These are phyloP conservation scores for Suillus plorans DNA, from an alignment of 768 basidiomycete species.

Conservation along the genomic window DNA sequence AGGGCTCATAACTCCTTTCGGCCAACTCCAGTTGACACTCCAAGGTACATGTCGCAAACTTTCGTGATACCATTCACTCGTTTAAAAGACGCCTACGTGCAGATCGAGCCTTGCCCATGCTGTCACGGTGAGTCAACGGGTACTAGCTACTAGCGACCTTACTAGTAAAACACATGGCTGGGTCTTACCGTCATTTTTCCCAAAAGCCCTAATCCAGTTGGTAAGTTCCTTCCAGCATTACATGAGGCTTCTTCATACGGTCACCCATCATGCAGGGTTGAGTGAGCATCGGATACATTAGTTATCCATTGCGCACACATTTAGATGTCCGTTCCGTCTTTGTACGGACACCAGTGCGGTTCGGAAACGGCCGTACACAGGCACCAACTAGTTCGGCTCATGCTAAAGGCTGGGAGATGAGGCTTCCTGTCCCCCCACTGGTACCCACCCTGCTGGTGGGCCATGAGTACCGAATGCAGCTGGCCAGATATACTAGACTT, in stretches of 20 bases:
- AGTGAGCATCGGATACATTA: slow-evolving; percentile 29
- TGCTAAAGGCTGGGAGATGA: too few species aligned
- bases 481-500: too few species aligned
- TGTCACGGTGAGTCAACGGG: slow-evolving; percentile 43
- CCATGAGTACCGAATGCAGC: too few species aligned
- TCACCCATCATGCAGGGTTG: slow-evolving; percentile 27
- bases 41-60: slow-evolving; percentile 46
- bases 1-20: too few species aligned
- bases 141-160: slow-evolving; percentile 76
- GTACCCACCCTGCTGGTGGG: too few species aligned
- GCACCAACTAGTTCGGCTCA: too few species aligned
- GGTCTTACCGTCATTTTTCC: slow-evolving; percentile 78
- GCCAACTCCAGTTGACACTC: neutral
- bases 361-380: too few species aligned
- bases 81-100: slow-evolving; percentile 65
- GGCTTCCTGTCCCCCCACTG: too few species aligned
- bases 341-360: too few species aligned
- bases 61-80: slow-evolving; percentile 70
- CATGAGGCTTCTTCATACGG: slow-evolving; percentile 5
- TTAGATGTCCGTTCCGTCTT: slow-evolving; percentile 47
- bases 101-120: slow-evolving; percentile 65
- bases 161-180: slow-evolving; percentile 77
- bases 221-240: slow-evolving; percentile 32
- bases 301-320: slow-evolving; percentile 4
- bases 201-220: slow-evolving; percentile 65